These are phyloP conservation scores for Macaranga tanarius DNA, from an alignment of 441 rosid genomes.

Conservation along the genomic window DNA sequence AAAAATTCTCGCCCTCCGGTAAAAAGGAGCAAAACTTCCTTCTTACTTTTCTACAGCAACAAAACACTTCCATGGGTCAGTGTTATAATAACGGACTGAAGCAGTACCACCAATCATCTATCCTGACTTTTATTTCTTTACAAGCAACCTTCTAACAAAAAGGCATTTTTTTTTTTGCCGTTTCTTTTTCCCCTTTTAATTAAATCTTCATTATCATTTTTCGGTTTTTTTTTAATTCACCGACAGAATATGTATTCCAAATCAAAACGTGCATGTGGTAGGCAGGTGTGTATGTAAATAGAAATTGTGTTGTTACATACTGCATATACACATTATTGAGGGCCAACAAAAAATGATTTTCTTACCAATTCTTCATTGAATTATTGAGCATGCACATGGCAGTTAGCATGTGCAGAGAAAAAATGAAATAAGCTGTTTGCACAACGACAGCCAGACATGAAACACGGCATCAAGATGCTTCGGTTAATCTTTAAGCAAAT, in stretches of 20 bases:
- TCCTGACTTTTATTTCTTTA: no score
- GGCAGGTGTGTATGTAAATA: background rate
- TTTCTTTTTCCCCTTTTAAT: background rate
- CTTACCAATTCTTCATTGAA: background rate
- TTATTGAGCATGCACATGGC: background rate
- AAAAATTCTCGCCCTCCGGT: no score
- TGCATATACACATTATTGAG: background rate
- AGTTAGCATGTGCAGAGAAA: conserved; percentile 10
- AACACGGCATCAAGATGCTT: background rate
- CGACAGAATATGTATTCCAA: background rate
- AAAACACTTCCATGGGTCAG: no score
- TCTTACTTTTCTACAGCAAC: no score
- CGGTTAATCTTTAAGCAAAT: background rate
- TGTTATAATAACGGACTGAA: no score
- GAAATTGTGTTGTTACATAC: no score
- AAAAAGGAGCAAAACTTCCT: no score
- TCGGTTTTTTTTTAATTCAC: background rate
- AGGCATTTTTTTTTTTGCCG: no score
- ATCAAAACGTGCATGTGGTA: background rate
- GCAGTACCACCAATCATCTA: no score
- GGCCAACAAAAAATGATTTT: background rate
- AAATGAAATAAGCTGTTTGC: background rate
- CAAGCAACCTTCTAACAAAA: no score
- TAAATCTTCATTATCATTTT: background rate
- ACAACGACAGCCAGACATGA: background rate